Conservation (phyloP, 2,329 filamentous ascomycete species). For the Myriosclerotinia duriaeana region DNA sequence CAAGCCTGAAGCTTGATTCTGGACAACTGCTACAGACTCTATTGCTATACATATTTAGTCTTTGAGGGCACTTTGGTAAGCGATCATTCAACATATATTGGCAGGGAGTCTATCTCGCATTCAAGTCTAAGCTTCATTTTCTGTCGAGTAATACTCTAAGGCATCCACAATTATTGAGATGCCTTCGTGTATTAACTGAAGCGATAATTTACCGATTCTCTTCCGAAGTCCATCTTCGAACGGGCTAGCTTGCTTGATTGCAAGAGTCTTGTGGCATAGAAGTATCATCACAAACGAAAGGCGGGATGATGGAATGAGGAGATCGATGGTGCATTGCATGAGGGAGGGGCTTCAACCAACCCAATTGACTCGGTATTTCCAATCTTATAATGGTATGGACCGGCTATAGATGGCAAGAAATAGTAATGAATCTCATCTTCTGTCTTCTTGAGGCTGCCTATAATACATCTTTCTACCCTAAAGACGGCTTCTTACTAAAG, state of each 20-base stretch:
- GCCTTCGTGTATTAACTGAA: constrained; percentile 32
- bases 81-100: not conserved
- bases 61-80: not conserved
- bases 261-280: constrained; percentile 34
- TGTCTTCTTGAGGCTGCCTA: not conserved
- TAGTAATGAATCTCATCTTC: not conserved
- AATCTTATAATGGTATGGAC: too few relatives aligned
- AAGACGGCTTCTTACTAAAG: not conserved
- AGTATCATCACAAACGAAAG: constrained; percentile 31
- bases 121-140: constrained; percentile 36
- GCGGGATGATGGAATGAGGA: too few relatives aligned
- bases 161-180: constrained; percentile 31
- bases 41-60: constrained; percentile 16
- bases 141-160: constrained; percentile 35
- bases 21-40: not conserved
- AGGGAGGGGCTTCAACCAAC: too few relatives aligned
- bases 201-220: constrained; percentile 27
- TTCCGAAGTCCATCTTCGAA: constrained; percentile 4
- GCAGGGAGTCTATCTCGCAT: constrained; percentile 33
- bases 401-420: not conserved
- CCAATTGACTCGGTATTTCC: too few relatives aligned
- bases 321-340: too few relatives aligned
- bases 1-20: not conserved
- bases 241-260: constrained; percentile 24
- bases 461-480: not conserved